These are phyloP conservation scores for Thymus mandschuricus DNA, from an alignment of 257 asterid genomes.

Conservation along the genomic window DNA sequence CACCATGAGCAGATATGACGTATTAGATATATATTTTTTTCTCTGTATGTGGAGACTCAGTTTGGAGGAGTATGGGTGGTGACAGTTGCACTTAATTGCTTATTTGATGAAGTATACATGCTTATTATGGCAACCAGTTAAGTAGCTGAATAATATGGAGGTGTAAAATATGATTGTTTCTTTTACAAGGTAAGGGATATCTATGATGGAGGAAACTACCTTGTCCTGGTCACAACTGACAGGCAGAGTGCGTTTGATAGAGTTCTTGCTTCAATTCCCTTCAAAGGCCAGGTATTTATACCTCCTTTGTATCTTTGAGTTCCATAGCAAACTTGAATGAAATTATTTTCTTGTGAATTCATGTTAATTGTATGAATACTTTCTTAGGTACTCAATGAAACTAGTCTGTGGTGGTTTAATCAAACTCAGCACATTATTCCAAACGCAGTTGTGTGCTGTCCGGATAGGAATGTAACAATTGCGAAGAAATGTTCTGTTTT, in stretches of 20 bases:
- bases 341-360: constrained; percentile 1
- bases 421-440: constrained; percentile 80
- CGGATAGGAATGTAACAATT: constrained; percentile 87
- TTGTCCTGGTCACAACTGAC: constrained; percentile 89
- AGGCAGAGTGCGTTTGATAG: constrained; percentile 97
- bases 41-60: not conserved
- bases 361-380: constrained; percentile 11
- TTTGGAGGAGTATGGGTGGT: not conserved
- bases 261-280: constrained; percentile 94
- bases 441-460: constrained; percentile 79
- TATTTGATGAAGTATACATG: not conserved
- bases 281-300: constrained; percentile 81
- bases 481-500: constrained; percentile 92
- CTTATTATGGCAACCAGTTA: not conserved
- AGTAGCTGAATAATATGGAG: constrained; percentile 5
- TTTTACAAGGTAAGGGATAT: constrained; percentile 82
- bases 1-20: not conserved
- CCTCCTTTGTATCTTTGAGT: constrained; percentile 10
- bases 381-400: constrained; percentile 87
- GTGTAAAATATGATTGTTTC: constrained; percentile 8
- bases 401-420: constrained; percentile 94
- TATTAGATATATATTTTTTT: not conserved
- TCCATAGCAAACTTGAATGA: not conserved
- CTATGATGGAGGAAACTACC: constrained; percentile 82
- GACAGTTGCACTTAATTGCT: not conserved